These are phyloP conservation scores for Candida yuanshanica DNA, from an alignment of 805 yeast genomes.

Conservation along the genomic window DNA sequence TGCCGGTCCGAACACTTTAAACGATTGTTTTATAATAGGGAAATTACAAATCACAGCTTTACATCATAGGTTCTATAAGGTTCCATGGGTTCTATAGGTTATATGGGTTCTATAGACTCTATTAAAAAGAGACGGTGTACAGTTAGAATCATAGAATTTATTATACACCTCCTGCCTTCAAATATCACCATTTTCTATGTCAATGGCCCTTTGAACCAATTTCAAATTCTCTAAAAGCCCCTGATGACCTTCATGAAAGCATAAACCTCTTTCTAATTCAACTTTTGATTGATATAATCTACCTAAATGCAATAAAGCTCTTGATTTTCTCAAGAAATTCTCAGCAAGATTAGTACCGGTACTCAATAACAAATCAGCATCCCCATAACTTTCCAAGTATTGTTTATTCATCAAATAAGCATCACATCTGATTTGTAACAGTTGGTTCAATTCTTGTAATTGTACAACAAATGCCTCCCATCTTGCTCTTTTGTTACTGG, in stretches of 20 bases:
- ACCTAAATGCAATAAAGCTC: conserved; percentile 56
- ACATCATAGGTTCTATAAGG: too few relatives aligned
- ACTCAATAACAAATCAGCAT: conserved; percentile 43
- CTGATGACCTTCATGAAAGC: conserved; percentile 50
- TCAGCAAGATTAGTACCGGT: conserved; percentile 45
- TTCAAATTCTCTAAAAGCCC: conserved; percentile 44
- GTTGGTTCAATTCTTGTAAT: conserved; percentile 58
- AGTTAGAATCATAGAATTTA: neutral
- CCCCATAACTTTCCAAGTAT: conserved; percentile 57
- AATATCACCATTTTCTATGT: conserved; percentile 54
- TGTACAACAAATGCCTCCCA: conserved; percentile 73
- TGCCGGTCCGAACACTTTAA: neutral
- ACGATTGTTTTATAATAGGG: neutral
- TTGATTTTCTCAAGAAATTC: conserved; percentile 66
- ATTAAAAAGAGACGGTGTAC: too few relatives aligned
- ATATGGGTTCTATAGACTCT: too few relatives aligned
- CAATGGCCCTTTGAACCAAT: conserved; percentile 41
- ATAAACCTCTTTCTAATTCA: conserved; percentile 67
- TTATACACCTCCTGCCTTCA: conserved; percentile 1
- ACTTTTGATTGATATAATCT: conserved; percentile 56
- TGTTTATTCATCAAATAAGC: conserved; percentile 52
- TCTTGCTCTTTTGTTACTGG: conserved; percentile 61
- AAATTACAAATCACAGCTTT: too few relatives aligned
- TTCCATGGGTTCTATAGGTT: too few relatives aligned
- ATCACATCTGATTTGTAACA: conserved; percentile 68